These are phyloP conservation scores for Aspergillus asperescens DNA, from an alignment of 495 filamentous ascomycete species.

Conservation along the genomic window DNA sequence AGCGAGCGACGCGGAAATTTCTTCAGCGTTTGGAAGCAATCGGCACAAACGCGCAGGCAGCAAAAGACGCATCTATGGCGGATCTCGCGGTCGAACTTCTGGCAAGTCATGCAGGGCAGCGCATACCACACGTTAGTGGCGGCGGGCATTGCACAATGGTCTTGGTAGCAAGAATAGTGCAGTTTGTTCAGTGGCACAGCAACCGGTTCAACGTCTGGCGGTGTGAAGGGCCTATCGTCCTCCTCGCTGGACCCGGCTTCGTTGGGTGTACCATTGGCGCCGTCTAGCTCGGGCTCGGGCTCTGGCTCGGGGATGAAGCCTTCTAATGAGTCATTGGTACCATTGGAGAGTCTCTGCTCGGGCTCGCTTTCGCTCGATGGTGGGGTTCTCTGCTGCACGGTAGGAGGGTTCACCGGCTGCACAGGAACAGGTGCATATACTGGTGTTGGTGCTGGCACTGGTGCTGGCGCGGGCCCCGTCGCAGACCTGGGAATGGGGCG, in stretches of 20 bases:
- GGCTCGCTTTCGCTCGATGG: conserved; percentile 17
- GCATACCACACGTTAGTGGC: conserved; percentile 43
- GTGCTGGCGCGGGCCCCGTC: background rate
- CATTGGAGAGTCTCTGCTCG: conserved; percentile 11
- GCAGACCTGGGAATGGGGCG: conserved; percentile 5
- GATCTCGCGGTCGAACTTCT: conserved; percentile 38
- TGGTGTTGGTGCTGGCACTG: background rate
- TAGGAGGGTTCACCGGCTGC: background rate
- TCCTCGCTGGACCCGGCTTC: conserved; percentile 27
- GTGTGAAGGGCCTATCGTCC: conserved; percentile 25
- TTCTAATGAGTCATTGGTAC: conserved; percentile 27
- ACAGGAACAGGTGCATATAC: background rate
- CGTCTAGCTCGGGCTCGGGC: conserved; percentile 27
- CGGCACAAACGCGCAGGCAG: conserved; percentile 41
- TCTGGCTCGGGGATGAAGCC: conserved; percentile 41
- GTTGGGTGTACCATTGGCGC: conserved; percentile 18
- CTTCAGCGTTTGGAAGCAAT: conserved; percentile 37
- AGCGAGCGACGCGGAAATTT: conserved; percentile 35
- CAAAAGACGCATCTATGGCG: conserved; percentile 47
- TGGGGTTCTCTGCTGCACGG: conserved; percentile 15
- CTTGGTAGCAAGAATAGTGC: conserved; percentile 44
- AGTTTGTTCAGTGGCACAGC: conserved; percentile 36
- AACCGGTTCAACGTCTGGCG: conserved; percentile 32
- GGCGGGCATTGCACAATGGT: conserved; percentile 38
- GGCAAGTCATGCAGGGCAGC: conserved; percentile 48